These are phyloP conservation scores for Suillus americanus DNA, from an alignment of 768 basidiomycete species.

Conservation along the genomic window DNA sequence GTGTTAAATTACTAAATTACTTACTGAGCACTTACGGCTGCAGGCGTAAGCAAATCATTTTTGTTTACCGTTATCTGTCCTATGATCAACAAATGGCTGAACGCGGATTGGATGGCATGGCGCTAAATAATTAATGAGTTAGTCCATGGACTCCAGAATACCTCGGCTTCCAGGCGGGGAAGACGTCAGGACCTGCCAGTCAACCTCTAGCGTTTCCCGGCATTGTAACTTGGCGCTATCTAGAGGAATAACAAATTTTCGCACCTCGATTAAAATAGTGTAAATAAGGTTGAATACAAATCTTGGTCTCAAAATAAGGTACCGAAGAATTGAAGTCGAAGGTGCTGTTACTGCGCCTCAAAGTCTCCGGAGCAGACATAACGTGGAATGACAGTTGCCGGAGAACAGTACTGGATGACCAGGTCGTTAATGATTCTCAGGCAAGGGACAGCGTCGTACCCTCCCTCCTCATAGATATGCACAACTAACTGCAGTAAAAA, in stretches of 20 bases:
- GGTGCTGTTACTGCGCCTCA: constrained; percentile 5
- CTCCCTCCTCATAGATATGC: constrained; percentile 18
- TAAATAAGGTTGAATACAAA: constrained; percentile 6
- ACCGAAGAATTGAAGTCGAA: neutral
- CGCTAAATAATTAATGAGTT: neutral
- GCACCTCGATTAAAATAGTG: too few species aligned
- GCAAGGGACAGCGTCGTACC: constrained; percentile 13
- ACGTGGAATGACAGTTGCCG: constrained; percentile 10
- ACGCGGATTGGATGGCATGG: constrained; percentile 9
- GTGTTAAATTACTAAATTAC: too few species aligned
- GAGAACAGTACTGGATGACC: constrained; percentile 7
- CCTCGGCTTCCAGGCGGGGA: neutral
- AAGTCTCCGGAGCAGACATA: constrained; percentile 4
- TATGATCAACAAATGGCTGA: constrained; percentile 6
- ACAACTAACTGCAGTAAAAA: constrained; percentile 13
- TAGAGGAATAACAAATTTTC: too few species aligned
- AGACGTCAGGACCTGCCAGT: too few species aligned
- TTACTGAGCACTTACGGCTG: too few species aligned
- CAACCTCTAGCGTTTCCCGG: too few species aligned
- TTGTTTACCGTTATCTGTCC: neutral
- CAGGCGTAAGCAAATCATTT: neutral
- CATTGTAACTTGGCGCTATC: too few species aligned
- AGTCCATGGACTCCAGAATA: too few species aligned
- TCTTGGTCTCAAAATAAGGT: constrained; percentile 9
- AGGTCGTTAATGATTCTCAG: constrained; percentile 20